Base-by-base conservation (phyloP, 2,329 filamentous ascomycete genomes). In the Magnaporthiopsis rhizophila region DNA sequence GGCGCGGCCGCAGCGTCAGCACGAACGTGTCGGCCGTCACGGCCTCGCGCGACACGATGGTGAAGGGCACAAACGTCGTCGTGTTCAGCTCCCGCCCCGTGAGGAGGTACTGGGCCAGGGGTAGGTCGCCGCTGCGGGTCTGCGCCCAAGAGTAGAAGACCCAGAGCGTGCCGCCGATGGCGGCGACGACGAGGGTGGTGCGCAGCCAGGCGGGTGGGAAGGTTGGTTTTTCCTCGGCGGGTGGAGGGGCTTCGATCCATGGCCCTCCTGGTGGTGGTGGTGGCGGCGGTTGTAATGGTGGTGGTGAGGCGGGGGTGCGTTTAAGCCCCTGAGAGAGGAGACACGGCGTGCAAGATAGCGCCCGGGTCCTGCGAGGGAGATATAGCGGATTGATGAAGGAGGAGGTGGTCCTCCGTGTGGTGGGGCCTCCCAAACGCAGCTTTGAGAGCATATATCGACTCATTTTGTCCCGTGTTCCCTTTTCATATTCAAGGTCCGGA, bases 1-100 rank as follows among this genome's bases (percentile, higher is more conserved):
- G 61, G 61, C 61, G 59, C 8, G 86, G 80, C 32, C 76, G 76
- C 32, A 93, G 75, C 11, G 86, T 89, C 68, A 94, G 83, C 68
- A 94, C 82, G 69, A 89, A 86, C 65, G 85, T 87, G 0, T 86
- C 87, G 1, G 85, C 81, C 0, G 90, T 90, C 58, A 92, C 82
- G 30, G 80, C 75, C 62, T 89, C 82, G 68, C 84, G 85, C 32
- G 80, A 74, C 21, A 83, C 79, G 67, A 95, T 82, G 32, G 80
- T 84, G 76, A 90, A 93, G 3, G 85, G 83, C 50, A 82, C 82
- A 74, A 92, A 92, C 30, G 78, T 81, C 64, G 80, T 77, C 18
- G 78, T 74, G 75, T 90, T 87, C 65, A 91, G 81, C 15, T 69
- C 50, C 11, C 57, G 45, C 3, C 63, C 50, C 56, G 59, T 64